Conservation (phyloP, 163 green algal species). For the Chlorella variabilis region DNA sequence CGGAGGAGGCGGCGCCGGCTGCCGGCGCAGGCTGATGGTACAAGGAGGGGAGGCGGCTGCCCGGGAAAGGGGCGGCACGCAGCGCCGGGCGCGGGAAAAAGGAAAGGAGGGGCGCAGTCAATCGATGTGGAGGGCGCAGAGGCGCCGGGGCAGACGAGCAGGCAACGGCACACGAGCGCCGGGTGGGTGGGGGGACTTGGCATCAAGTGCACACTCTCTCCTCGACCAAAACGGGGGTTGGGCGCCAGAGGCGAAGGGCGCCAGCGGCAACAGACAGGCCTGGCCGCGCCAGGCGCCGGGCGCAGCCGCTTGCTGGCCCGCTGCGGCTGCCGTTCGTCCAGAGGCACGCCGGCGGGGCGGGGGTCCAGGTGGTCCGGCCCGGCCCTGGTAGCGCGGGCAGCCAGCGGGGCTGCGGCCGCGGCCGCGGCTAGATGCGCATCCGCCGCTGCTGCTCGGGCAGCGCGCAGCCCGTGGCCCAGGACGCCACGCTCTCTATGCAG, state of each 20-base stretch:
- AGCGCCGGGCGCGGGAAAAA: background rate
- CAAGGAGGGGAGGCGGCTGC: too few species aligned
- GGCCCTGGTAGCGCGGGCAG: too few species aligned
- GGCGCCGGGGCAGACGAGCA: too few species aligned
- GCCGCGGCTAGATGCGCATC: background rate
- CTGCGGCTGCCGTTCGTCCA: background rate
- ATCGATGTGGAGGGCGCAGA: background rate
- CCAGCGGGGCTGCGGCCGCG: too few species aligned
- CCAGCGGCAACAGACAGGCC: background rate
- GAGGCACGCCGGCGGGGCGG: too few species aligned
- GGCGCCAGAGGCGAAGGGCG: background rate
- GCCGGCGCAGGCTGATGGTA: too few species aligned
- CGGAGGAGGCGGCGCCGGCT: too few species aligned
- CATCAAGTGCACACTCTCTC: background rate
- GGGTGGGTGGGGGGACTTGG: background rate
- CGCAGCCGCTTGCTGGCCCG: background rate
- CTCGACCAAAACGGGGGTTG: slow-evolving; percentile 2
- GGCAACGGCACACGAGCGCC: background rate
- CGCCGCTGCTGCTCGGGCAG: slow-evolving; percentile 12
- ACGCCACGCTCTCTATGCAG: slow-evolving; percentile 21
- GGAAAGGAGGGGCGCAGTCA: too few species aligned
- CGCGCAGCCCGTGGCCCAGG: slow-evolving; percentile 29
- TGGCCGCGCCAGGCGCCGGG: too few species aligned
- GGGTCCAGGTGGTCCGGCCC: too few species aligned
- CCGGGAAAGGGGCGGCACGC: too few species aligned